Conservation (phyloP, 75 land plant species). For the Cupressus sempervirens region DNA sequence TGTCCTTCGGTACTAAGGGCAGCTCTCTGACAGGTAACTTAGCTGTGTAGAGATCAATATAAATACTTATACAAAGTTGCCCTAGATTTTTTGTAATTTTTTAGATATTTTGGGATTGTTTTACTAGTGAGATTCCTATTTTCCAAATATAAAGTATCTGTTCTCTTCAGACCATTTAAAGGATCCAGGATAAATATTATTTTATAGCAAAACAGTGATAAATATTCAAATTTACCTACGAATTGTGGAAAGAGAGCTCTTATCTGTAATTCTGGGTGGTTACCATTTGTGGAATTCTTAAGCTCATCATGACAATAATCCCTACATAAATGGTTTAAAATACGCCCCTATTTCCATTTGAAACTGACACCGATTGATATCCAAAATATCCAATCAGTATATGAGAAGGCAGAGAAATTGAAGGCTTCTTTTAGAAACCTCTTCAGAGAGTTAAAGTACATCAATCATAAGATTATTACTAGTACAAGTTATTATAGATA, state of each 20-base stretch:
- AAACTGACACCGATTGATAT: neutral
- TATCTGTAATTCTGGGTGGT: neutral
- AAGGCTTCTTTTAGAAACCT: neutral
- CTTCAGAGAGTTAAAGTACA: neutral
- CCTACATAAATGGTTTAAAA: neutral
- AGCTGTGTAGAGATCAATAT: too few relatives aligned
- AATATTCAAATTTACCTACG: neutral
- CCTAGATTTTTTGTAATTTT: neutral
- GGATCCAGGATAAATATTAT: neutral
- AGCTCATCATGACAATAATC: neutral
- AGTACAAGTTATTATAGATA: too few relatives aligned
- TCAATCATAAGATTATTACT: neutral
- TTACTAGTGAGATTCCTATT: neutral
- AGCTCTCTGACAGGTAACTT: neutral
- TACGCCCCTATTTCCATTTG: neutral
- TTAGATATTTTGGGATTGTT: too few relatives aligned
- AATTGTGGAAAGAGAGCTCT: neutral
- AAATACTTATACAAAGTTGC: neutral
- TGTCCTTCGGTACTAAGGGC: neutral
- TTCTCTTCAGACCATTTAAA: neutral
- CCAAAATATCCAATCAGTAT: neutral
- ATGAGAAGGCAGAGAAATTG: neutral
- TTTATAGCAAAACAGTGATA: neutral
- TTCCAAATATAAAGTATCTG: neutral
- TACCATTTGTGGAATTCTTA: neutral